Base-by-base conservation (phyloP, 345 rosid genomes). In the Euphorbia pulcherrima region DNA sequence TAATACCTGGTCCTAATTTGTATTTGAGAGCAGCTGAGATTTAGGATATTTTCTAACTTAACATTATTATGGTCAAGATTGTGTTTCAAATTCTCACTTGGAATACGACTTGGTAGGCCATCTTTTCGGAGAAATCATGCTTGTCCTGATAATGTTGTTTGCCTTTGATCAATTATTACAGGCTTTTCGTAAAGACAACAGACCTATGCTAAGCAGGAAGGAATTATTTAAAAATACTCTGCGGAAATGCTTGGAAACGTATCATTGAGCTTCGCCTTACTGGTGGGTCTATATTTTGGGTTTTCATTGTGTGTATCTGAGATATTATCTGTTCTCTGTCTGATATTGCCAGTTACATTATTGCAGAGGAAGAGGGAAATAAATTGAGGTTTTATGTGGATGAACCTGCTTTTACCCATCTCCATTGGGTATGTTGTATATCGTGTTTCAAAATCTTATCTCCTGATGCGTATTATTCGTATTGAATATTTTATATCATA, bases 191-290 rank as follows among this genome's bases (percentile, higher is more conserved):
- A 95, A 95, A 79, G 97, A 93, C 76, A 76, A 87, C 69, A 82
- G 97, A 74, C 65, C 72, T 74, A 50, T 77, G 87, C 71, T 92
- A 53, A 66, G 79, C 61, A 87, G 99, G 90, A 92, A 92, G 78
- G 99, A 92, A n/a, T 77, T 95, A 82, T 92, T 92, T 78, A 92
- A 88, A 72, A 90, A 83, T 69, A 92, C 98, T 35, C 69, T 92
- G 81, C 85, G 81, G 51, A 95, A 95, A 95, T 82, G 98, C 98
- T 0, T 95, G 89, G 89, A 95, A 84, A 72, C 78, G 92, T 74
- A 86, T 90, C 68, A 70, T 70, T 60, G 99, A 95, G 81, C 97
- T 92, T 75, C 90, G 87, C 62, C 96, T 95, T 68, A 65, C 72
- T 65, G 97, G 99, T 95, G 67, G 44, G 62, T 59, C 48, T 20